Base-by-base conservation (phyloP, 2,329 filamentous ascomycete species). In the Ophiostoma sp. region DNA sequence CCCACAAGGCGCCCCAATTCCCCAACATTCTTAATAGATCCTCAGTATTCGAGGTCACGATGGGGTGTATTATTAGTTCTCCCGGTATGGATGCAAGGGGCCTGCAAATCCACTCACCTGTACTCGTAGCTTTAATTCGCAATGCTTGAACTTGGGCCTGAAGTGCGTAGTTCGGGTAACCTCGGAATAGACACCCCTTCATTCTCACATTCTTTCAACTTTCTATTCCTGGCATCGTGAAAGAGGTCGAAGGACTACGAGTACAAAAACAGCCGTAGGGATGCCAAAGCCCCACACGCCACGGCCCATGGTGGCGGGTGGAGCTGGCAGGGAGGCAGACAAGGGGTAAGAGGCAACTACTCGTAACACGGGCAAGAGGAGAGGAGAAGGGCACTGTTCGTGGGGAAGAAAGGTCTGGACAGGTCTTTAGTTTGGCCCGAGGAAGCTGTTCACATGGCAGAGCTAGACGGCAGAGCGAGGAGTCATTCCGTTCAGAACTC, bases 21-120 rank as follows among this genome's bases (percentile, higher is more conserved):
- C 47, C 16, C 62, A 65, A 27, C 41, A 9, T 42, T 27, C 27
- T 8, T 5, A 44, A 58, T 55, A 3, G 38, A 44, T 65, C 55
- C 67, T 62, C 52, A 66, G 27, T 27, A 63, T 47, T 60, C 64
- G 14, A 66, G 62, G 69, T 68, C 67, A 70, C 69, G 69, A 60
- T 70, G 67, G 67, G 67, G 67, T 18, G 68, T 66, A 63, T 27
- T 27, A 27, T 27, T 42, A 42, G 60, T n/a, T 11, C 27, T 11
- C 12, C 40, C 16, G 16, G 47, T 69, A 47, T 68, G 62, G 62
- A 64, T 38, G 52, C 18, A 58, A 14, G 52, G 16, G 49, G 5
- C 6, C n/a, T 16, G 2, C n/a, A 47, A 47, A 52, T 18, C 14
- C 14, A 6, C 5, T 7, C 49, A 27, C 16, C n/a, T 52, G 49